Percentiles rank a stretch among this genome's conserved stretches.
Evolutionary conservation across 2,329 filamentous ascomycete species (phyloP).

Genomic region (Penicillium hordei): DNA sequence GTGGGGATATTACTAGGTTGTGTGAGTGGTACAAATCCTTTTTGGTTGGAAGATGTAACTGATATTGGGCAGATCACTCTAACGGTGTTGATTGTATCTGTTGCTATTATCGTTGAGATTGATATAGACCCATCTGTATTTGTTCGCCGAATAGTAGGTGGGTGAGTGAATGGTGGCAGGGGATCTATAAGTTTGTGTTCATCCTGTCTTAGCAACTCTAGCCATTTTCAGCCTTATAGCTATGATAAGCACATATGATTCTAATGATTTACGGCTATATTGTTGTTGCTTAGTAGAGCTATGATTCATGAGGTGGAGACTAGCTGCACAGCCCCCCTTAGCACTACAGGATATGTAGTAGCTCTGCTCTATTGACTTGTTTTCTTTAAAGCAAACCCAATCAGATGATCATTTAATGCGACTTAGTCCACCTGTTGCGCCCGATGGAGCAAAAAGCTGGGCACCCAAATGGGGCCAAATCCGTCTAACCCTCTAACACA

Average conservation of each 20-base stretch:
- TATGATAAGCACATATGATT: background rate
- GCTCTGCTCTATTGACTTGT: background rate
- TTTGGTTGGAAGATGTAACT: background rate
- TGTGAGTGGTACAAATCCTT: slow-evolving; percentile 43
- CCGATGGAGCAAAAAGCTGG: background rate
- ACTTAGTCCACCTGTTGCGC: background rate
- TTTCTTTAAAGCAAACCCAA: background rate
- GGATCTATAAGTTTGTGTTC: background rate
- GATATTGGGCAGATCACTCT: slow-evolving; percentile 16
- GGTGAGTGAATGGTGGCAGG: background rate
- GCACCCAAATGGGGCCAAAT: background rate
- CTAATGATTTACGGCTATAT: background rate
- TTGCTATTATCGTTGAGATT: slow-evolving; percentile 22
- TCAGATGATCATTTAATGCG: background rate
- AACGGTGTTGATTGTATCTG: slow-evolving; percentile 18
- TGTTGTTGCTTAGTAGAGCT: background rate
- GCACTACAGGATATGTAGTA: background rate
- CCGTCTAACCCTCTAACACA: background rate
- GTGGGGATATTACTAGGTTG: slow-evolving; percentile 49
- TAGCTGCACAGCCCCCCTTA: background rate
- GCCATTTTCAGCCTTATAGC: background rate
- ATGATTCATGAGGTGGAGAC: background rate
- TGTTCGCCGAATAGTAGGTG: background rate
- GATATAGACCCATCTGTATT: background rate
- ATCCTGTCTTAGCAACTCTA: background rate